These are phyloP conservation scores for Apodospora peruviana DNA, from an alignment of 495 filamentous ascomycete genomes.

Conservation along the genomic window DNA sequence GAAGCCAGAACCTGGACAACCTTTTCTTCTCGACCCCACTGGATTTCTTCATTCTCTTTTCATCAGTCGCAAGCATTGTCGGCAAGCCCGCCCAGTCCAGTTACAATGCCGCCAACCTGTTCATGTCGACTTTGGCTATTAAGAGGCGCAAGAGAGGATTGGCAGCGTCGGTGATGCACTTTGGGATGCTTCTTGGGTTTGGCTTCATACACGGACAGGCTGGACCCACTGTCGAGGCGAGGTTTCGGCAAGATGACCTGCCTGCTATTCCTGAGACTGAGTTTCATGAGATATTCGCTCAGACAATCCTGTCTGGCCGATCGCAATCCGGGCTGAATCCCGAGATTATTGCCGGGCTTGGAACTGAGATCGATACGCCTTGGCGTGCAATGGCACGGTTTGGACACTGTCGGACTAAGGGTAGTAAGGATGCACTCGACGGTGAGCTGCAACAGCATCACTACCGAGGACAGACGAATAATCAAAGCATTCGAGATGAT, in stretches of 20 bases:
- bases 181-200: conserved; percentile 30
- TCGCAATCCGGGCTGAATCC: background rate
- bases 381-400: background rate
- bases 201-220: conserved; percentile 36
- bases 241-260: background rate
- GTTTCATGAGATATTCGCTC: background rate
- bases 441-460: no score
- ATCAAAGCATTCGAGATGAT: background rate
- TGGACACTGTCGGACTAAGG: background rate
- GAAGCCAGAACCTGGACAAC: conserved; percentile 26
- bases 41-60: conserved; percentile 57
- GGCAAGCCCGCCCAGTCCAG: conserved; percentile 52
- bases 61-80: conserved; percentile 31
- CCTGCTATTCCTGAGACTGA: background rate
- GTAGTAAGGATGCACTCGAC: background rate
- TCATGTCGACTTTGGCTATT: conserved; percentile 38
- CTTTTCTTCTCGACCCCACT: conserved; percentile 32
- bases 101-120: conserved; percentile 56
- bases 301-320: background rate
- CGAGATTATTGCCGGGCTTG: background rate
- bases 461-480: no score
- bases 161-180: conserved; percentile 37
- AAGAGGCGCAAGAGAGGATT: conserved; percentile 24
- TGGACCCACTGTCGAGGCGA: background rate
- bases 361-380: background rate